A percentile compares a stretch with the other conserved stretches of the same genome.
phyloP scores from a whole-genome alignment of 2,329 filamentous ascomycete species.

The Sporothrix curviconia region DNA sequence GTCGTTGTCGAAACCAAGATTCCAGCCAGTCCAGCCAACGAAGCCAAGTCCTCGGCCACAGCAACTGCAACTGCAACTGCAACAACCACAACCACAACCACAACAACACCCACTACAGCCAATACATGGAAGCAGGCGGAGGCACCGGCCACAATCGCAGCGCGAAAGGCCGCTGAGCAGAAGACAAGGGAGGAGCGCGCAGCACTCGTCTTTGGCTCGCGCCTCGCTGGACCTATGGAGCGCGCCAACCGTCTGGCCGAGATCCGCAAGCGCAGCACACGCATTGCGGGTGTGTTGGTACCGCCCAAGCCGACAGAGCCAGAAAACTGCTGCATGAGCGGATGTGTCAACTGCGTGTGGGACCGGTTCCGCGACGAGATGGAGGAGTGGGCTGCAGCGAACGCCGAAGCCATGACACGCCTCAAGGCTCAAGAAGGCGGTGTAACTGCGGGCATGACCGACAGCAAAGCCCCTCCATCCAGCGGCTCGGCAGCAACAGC shows the following conservation, averaged over 20 bases:
- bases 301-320: constrained; percentile 83
- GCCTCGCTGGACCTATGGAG: constrained; percentile 66
- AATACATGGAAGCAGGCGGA: constrained; percentile 16
- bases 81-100: background rate
- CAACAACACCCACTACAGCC: constrained; percentile 12
- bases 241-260: constrained; percentile 54
- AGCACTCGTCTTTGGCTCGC: constrained; percentile 74
- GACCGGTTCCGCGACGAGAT: constrained; percentile 85
- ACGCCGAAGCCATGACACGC: constrained; percentile 54
- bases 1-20: too few relatives aligned
- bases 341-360: constrained; percentile 97
- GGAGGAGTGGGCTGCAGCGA: constrained; percentile 73
- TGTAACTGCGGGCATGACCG: constrained; percentile 13
- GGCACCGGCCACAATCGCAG: constrained; percentile 22
- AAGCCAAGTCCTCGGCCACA: background rate
- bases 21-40: too few relatives aligned
- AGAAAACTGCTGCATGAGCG: constrained; percentile 98
- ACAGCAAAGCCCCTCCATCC: background rate
- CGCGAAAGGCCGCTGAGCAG: background rate
- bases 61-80: constrained; percentile 15
- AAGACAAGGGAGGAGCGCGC: constrained; percentile 44
- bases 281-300: constrained; percentile 72
- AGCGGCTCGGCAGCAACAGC: too few relatives aligned
- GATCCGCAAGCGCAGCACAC: constrained; percentile 51
- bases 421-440: constrained; percentile 34